Percentiles rank a stretch among this genome's conserved stretches.
Evolutionary conservation across 306 rosid species (phyloP).

Genomic region (Glycyrrhiza uralensis): DNA sequence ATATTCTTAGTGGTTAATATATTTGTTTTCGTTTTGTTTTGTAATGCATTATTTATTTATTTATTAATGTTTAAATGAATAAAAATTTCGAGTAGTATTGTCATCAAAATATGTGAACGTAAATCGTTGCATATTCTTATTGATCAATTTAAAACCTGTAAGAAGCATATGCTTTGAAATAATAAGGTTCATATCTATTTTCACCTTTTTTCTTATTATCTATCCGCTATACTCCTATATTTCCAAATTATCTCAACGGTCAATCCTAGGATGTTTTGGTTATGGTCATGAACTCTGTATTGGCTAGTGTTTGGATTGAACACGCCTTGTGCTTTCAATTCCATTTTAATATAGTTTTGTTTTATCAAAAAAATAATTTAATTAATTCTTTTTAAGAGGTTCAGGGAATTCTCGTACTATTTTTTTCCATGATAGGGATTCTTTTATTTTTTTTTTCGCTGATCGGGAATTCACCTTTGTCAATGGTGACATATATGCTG

Average conservation of each 20-base stretch:
- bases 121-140: conserved; percentile 4
- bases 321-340: too few species aligned
- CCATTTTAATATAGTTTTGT: too few species aligned
- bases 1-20: background rate
- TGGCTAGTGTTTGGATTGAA: too few species aligned
- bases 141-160: background rate
- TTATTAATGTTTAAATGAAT: conserved; percentile 20
- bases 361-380: too few species aligned
- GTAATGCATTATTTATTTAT: conserved; percentile 6
- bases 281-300: too few species aligned
- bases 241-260: background rate
- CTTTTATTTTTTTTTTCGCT: background rate
- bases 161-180: background rate
- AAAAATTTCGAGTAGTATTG: background rate
- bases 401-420: background rate
- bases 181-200: background rate
- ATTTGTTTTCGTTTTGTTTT: background rate
- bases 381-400: too few species aligned
- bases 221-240: background rate
- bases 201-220: background rate
- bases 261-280: too few species aligned
- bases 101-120: conserved; percentile 5
- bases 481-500: background rate
- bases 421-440: background rate
- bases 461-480: background rate